Base-by-base conservation (phyloP, 1,139 yeast species). In the Geotrichum aggregatum region DNA sequence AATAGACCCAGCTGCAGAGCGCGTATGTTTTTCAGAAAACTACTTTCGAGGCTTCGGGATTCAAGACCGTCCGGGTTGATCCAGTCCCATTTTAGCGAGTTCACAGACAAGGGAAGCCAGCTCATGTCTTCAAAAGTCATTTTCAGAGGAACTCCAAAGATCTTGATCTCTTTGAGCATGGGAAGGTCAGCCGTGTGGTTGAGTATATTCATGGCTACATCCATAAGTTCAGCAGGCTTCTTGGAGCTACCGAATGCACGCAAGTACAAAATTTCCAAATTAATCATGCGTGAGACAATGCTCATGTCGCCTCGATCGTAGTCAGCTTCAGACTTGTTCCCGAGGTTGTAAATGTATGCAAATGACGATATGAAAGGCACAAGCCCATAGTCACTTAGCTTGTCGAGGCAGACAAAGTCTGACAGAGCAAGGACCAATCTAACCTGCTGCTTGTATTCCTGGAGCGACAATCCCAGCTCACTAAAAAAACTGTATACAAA, bases 1-100 rank as follows among this genome's bases (percentile, higher is more conserved):
- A 14, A 3, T 2, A 30, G 24, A n/a, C 33, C 45, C 45, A 42
- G 22, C 18, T 42, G 36, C 21, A 42, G 22, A 28, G 28, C 22
- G 16, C 19, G 31, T 3, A 42, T 30, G 14, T 42, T 42, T 13
- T 30, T 21, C 8, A 42, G 30, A 26, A 30, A 18, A 42, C 14
- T 14, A 8, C n/a, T 5, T 28, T 28, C 18, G n/a, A 30, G 36
- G 8, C 24, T 11, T 11, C 10, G 36, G 4, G 36, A 28, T 5
- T 4, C 13, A 26, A 19, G 24, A 11, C 35, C 4, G 31, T 18
- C 36, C 7, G 16, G 22, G 16, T 14, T 28, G 5, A 28, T 28
- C 34, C 45, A 42, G 13, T 42, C 45, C 45, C 45, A 42, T 30
- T 42, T 42, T 13, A 42, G 45, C 26, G 45, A 42, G 36, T 42